Evolutionary conservation across 2,329 filamentous ascomycete genomes (phyloP).

Genomic region (Nothophoma quercina): DNA sequence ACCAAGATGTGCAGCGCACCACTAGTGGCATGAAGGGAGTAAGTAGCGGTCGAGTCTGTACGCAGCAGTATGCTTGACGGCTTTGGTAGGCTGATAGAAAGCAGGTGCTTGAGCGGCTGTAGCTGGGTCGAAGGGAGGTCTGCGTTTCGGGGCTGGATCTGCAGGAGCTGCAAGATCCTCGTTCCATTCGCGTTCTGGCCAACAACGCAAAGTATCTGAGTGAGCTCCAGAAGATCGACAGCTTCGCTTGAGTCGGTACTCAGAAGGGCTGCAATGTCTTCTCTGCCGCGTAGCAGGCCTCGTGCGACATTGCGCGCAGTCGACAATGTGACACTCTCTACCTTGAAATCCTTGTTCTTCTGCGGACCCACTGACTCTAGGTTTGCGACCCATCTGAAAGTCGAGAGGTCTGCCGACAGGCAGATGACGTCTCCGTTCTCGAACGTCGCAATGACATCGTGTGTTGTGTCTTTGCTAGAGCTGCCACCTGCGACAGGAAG

Average conservation of each 20-base stretch:
- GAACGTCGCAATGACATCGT: conserved; percentile 65
- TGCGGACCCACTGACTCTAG: conserved; percentile 27
- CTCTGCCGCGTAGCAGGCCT: conserved; percentile 55
- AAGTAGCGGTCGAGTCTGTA: conserved; percentile 39
- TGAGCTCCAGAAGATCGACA: conserved; percentile 45
- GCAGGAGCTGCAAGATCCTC: conserved; percentile 36
- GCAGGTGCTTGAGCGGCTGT: conserved; percentile 43
- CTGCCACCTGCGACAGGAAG: conserved; percentile 36
- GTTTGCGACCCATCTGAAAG: conserved; percentile 42
- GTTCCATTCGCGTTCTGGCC: conserved; percentile 28
- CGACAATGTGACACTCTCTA: conserved; percentile 45
- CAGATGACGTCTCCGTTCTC: conserved; percentile 68
- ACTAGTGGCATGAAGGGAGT: conserved; percentile 68
- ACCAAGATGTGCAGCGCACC: conserved; percentile 70
- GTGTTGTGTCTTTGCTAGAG: conserved; percentile 26
- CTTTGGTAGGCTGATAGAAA: conserved; percentile 39
- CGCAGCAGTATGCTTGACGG: conserved; percentile 18
- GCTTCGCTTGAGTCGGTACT: conserved; percentile 37
- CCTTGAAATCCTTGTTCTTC: conserved; percentile 25
- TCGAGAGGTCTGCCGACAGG: conserved; percentile 63
- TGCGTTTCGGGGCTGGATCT: conserved; percentile 41
- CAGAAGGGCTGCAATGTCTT: conserved; percentile 53
- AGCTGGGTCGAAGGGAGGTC: conserved; percentile 40
- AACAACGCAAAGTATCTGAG: conserved; percentile 45
- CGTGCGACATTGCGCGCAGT: conserved; percentile 52